Conservation (phyloP, 1,139 yeast genomes). For the Suhomyces bokatorum region DNA sequence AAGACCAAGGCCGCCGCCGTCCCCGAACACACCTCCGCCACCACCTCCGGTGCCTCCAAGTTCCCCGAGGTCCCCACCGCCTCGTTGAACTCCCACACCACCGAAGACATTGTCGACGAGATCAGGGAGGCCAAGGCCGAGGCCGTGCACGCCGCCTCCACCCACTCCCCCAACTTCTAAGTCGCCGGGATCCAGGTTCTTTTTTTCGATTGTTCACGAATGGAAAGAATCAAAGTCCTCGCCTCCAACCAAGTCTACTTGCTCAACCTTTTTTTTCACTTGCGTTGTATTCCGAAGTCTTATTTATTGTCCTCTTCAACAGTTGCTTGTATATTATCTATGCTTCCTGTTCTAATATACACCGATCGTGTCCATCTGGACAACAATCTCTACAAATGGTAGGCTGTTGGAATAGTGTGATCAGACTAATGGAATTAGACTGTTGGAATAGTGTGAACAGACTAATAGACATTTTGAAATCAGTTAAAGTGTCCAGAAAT, state of each 20-base stretch:
- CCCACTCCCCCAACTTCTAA: slow-evolving; percentile 7
- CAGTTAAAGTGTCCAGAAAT: too few species aligned
- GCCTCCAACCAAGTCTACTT: slow-evolving; percentile 7
- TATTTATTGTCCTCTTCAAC: slow-evolving; percentile 12
- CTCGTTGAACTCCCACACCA: slow-evolving; percentile 18
- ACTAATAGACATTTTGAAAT: too few species aligned
- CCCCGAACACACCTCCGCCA: slow-evolving; percentile 22
- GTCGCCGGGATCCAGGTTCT: not conserved
- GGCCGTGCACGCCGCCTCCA: slow-evolving; percentile 1
- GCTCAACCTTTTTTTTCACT: slow-evolving; percentile 11
- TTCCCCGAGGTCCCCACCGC: slow-evolving; percentile 51
- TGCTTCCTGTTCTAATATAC: slow-evolving; percentile 12
- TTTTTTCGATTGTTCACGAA: slow-evolving; percentile 8
- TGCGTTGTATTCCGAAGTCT: slow-evolving; percentile 11
- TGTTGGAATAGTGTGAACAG: too few species aligned
- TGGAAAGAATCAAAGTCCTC: slow-evolving; percentile 4
- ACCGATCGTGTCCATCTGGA: not conserved
- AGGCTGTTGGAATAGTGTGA: too few species aligned
- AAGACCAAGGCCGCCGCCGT: slow-evolving; percentile 9
- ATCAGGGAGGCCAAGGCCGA: slow-evolving; percentile 12
- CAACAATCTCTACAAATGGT: too few species aligned
- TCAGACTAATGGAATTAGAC: too few species aligned
- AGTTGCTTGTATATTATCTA: slow-evolving; percentile 11
- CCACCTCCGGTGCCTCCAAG: slow-evolving; percentile 38
- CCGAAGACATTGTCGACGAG: slow-evolving; percentile 17